Evolutionary conservation across 1,284 basidiomycete species (phyloP), one percentile per base, ranked within the genome.

Genomic region (Puccinia horiana): DNA sequence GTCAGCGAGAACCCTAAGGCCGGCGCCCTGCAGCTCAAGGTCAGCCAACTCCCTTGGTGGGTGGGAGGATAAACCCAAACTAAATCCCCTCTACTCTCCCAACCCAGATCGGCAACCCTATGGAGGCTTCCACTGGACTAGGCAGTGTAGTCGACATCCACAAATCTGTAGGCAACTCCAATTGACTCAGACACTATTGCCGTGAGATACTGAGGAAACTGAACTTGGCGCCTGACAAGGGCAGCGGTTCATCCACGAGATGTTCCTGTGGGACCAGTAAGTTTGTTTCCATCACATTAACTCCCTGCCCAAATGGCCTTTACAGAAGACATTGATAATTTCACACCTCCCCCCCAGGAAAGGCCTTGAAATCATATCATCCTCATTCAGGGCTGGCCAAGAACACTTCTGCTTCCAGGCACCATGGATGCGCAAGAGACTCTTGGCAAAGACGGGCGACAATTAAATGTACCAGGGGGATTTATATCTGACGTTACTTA

Each of bases 331-430:
- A 63, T 18, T 9, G 56, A 58, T 58, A 6, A 11, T n/a, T 63
- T 29, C 14, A 5, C 3, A 18, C 2, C 26, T 20, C n/a, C n/a
- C n/a, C n/a, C n/a, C n/a, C n/a, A 63, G 61, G 11, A 12, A 12
- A 3, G 61, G 61, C 3, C 61, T 63, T 29, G 2, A 29, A 2
- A 37, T 63, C 35, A 63, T 32, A 29, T 63, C 61, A 4, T 20
- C 26, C 3, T 63, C 35, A 12, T 63, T 63, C 61, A 32, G 16
- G n/a, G n/a, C 61, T 3, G 61, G 61, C 14, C 6, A 16, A 9
- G n/a, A 63, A 29, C 70, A 73, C 29, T 52, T 73, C 35, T 47
- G 18, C 16, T 73, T 73, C 29, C 70, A 73, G 29, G 49, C 70
- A 47, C 23, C 44, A 20, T 73, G 70, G 70, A 73, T 73, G 37